These are phyloP conservation scores for Zymoseptoria passerinii DNA, from an alignment of 2,329 filamentous ascomycete species.

Conservation along the genomic window DNA sequence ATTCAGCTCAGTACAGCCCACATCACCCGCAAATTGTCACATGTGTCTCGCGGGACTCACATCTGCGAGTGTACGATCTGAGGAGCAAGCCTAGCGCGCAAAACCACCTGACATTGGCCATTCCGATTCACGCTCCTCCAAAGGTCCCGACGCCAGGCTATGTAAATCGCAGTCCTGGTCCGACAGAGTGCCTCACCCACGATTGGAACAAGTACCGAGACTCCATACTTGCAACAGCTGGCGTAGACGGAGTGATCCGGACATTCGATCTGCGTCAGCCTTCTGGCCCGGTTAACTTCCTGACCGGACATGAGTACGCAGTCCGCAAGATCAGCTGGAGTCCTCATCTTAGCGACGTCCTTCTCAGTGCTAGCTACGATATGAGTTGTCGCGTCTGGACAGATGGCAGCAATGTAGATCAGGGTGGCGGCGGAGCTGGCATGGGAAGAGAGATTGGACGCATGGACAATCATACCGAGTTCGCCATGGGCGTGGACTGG, in stretches of 20 bases:
- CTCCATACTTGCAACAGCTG: constrained; percentile 74
- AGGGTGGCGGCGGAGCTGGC: constrained; percentile 27
- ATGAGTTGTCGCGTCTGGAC: constrained; percentile 96
- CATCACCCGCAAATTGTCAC: constrained; percentile 79
- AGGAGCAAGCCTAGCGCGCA: constrained; percentile 75
- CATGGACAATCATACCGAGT: constrained; percentile 93
- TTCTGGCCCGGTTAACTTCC: constrained; percentile 61
- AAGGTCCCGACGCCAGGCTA: constrained; percentile 41
- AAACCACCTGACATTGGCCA: constrained; percentile 75
- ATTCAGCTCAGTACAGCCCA: constrained; percentile 83
- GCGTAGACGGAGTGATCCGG: constrained; percentile 78
- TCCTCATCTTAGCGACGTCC: constrained; percentile 79
- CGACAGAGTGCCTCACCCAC: constrained; percentile 80
- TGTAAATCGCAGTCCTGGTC: constrained; percentile 41
- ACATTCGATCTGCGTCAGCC: constrained; percentile 85
- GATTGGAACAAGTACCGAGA: constrained; percentile 99
- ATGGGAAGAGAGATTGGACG: constrained; percentile 59
- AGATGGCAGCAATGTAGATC: constrained; percentile 56
- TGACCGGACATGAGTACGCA: constrained; percentile 86
- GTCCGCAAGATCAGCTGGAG: constrained; percentile 82
- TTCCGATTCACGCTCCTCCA: constrained; percentile 70
- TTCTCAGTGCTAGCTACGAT: constrained; percentile 89
- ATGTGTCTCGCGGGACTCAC: constrained; percentile 79
- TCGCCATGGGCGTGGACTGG: constrained; percentile 94
- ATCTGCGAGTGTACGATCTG: constrained; percentile 85